phyloP scores from a whole-genome alignment of 495 filamentous ascomycete species.

The Aspergillus mulundensis region DNA sequence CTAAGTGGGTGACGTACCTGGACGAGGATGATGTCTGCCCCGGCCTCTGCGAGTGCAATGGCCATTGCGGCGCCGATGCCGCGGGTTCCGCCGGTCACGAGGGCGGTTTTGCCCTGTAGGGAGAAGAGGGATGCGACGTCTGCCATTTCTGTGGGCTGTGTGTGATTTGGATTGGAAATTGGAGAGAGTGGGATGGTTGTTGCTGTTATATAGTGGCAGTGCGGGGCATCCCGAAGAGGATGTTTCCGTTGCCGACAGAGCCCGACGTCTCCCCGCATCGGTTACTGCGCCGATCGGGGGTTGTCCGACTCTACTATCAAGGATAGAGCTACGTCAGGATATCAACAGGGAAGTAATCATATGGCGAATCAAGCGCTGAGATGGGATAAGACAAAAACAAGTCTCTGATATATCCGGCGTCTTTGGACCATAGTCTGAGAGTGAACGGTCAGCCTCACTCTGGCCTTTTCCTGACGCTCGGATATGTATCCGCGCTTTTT shows the following conservation, averaged over 20 bases:
- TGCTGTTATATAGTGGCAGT: neutral
- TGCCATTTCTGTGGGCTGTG: conserved; percentile 20
- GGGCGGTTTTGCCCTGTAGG: conserved; percentile 59
- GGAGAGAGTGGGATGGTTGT: neutral
- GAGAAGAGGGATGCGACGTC: conserved; percentile 41
- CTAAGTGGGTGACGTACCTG: conserved; percentile 58
- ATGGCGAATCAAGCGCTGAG: no score
- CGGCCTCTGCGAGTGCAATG: conserved; percentile 77
- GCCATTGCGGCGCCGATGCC: conserved; percentile 87
- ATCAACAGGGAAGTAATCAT: no score
- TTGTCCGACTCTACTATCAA: neutral
- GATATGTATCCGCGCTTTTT: no score
- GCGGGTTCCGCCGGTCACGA: conserved; percentile 82
- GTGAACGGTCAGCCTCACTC: no score
- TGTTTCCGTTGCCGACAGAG: conserved; percentile 11
- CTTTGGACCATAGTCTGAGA: no score
- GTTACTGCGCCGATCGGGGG: conserved; percentile 5
- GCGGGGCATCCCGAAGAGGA: conserved; percentile 2
- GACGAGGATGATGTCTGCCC: conserved; percentile 75
- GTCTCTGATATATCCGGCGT: no score
- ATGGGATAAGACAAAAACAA: no score
- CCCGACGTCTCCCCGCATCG: conserved; percentile 6
- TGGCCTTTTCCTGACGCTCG: no score
- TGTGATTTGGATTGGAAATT: neutral
- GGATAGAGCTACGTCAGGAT: neutral